These are phyloP conservation scores for Fistulina hepatica DNA, from an alignment of 1,284 basidiomycete genomes.

Conservation along the genomic window DNA sequence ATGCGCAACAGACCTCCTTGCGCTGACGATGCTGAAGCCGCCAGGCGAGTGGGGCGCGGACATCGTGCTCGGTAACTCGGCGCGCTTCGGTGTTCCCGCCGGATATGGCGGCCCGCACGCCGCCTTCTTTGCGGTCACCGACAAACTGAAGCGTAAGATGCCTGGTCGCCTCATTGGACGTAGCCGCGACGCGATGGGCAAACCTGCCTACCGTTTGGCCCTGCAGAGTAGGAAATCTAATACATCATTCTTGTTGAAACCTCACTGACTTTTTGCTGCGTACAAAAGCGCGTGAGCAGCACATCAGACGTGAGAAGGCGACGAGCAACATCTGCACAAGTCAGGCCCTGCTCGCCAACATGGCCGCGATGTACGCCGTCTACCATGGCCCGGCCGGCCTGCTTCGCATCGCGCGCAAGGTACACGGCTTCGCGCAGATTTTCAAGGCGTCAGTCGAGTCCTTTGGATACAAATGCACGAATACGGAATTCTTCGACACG, in stretches of 20 bases:
- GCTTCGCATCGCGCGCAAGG: constrained; percentile 77
- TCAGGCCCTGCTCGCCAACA: constrained; percentile 91
- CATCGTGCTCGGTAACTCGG: constrained; percentile 90
- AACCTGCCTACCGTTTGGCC: constrained; percentile 85
- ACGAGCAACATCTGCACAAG: constrained; percentile 92
- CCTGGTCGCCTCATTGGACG: constrained; percentile 90
- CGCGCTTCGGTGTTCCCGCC: constrained; percentile 86
- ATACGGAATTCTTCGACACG: constrained; percentile 84
- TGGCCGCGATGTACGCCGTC: constrained; percentile 96
- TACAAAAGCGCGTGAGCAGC: constrained; percentile 78
- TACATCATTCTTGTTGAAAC: not conserved
- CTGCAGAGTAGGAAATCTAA: constrained; percentile 66
- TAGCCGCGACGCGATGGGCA: constrained; percentile 77
- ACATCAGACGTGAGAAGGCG: constrained; percentile 93
- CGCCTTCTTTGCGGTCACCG: constrained; percentile 92
- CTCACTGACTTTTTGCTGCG: constrained; percentile 7
- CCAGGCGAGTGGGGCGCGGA: constrained; percentile 99
- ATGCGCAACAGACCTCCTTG: constrained; percentile 87
- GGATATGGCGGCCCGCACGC: constrained; percentile 91
- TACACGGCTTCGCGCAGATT: constrained; percentile 81
- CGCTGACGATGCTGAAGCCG: constrained; percentile 87
- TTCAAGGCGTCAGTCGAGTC: constrained; percentile 61
- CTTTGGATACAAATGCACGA: constrained; percentile 62
- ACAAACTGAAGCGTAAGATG: constrained; percentile 93
- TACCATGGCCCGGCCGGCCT: constrained; percentile 93